Percentiles rank a stretch among this genome's conserved stretches.
Conservation (phyloP, 1,139 yeast genomes). For the Debaryomycetaceae sp. region DNA sequence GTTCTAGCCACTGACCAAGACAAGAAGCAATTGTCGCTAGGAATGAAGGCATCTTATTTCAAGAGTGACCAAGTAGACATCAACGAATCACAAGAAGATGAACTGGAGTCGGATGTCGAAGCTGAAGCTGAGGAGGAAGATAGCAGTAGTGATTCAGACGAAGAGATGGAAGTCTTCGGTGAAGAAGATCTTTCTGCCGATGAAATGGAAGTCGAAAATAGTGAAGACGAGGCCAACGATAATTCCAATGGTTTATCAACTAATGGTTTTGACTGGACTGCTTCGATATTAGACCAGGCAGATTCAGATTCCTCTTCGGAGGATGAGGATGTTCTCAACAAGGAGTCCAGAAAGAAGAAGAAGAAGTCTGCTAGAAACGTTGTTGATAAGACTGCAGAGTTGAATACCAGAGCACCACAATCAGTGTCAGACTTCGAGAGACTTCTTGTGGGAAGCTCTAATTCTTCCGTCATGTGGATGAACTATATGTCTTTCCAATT, state of each 20-base stretch:
- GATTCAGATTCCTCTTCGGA: slow-evolving; percentile 51
- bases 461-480: slow-evolving; percentile 94
- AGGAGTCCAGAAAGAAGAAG: slow-evolving; percentile 45
- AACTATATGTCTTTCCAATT: slow-evolving; percentile 97
- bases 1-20: slow-evolving; percentile 58
- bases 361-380: slow-evolving; percentile 41
- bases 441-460: slow-evolving; percentile 84
- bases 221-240: slow-evolving; percentile 14
- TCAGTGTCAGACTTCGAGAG: slow-evolving; percentile 91
- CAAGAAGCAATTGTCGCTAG: slow-evolving; percentile 77
- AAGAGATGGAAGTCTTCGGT: slow-evolving; percentile 12
- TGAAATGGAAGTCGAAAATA: slow-evolving; percentile 17
- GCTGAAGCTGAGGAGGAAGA: slow-evolving; percentile 18
- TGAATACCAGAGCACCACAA: slow-evolving; percentile 84
- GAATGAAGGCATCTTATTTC: slow-evolving; percentile 93
- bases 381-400: slow-evolving; percentile 82
- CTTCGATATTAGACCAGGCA: slow-evolving; percentile 79
- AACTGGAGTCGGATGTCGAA: slow-evolving; percentile 21
- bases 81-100: slow-evolving; percentile 22
- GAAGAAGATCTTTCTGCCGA: slow-evolving; percentile 20
- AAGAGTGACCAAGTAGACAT: slow-evolving; percentile 31
- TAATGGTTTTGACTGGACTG: slow-evolving; percentile 92
- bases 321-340: slow-evolving; percentile 56
- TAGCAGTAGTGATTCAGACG: slow-evolving; percentile 18
- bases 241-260: slow-evolving; percentile 61